A percentile compares a stretch with the other conserved stretches of the same genome.
phyloP scores from a whole-genome alignment of 192 early-diverging fungal species.

The Gamsiella multidivaricata region DNA sequence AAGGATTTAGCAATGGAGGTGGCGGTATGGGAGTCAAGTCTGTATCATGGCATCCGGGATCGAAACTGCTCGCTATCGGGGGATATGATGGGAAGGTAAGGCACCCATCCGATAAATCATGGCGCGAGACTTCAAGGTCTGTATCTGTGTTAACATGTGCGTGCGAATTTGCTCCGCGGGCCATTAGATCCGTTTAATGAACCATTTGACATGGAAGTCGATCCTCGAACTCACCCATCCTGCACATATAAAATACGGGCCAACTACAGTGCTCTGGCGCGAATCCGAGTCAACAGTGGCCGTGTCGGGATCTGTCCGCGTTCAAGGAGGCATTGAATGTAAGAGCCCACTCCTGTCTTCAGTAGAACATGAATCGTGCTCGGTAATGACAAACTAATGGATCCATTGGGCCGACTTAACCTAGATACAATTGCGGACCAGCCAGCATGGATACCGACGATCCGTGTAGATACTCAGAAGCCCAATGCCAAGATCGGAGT shows the following conservation, averaged over 20 bases:
- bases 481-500: conserved; percentile 81
- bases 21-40: conserved; percentile 82
- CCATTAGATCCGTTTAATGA: conserved; percentile 71
- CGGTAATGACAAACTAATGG: too few relatives aligned
- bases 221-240: conserved; percentile 73
- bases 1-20: conserved; percentile 53
- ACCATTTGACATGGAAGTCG: conserved; percentile 77
- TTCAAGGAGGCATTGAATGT: conserved; percentile 42
- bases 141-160: background rate
- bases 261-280: conserved; percentile 43
- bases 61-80: conserved; percentile 84
- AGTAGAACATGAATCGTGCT: background rate
- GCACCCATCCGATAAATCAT: too few relatives aligned
- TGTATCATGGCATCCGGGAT: conserved; percentile 77
- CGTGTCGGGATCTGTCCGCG: conserved; percentile 54
- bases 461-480: conserved; percentile 73
- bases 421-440: conserved; percentile 68
- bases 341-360: conserved; percentile 4
- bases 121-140: background rate
- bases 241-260: conserved; percentile 40
- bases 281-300: conserved; percentile 28
- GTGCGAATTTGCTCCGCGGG: background rate
- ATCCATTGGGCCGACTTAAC: background rate
- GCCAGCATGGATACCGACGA: conserved; percentile 64
- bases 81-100: conserved; percentile 86